A percentile compares a stretch with the other conserved stretches of the same genome.
phyloP scores from a whole-genome alignment of 2,329 filamentous ascomycete genomes.

The Arthrobotrys pseudoclavata region DNA sequence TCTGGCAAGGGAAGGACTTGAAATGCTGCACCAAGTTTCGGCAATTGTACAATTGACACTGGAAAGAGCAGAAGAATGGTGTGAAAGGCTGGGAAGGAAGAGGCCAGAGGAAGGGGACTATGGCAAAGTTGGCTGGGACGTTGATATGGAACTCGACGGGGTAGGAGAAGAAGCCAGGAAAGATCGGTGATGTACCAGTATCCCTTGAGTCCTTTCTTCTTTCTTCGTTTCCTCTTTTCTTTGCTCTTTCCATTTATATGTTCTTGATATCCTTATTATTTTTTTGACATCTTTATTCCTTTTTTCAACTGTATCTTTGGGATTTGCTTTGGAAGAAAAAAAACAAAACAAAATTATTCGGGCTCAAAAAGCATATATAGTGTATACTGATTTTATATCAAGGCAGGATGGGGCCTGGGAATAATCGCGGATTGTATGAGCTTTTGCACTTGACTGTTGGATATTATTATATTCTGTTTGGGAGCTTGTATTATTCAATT shows the following conservation, averaged over 20 bases:
- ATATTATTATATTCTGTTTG: slow-evolving; percentile 14
- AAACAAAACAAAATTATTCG: not conserved
- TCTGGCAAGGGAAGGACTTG: slow-evolving; percentile 88
- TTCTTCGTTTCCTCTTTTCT: not conserved
- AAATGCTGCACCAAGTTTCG: slow-evolving; percentile 94
- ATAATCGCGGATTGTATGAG: slow-evolving; percentile 29
- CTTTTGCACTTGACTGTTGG: not conserved
- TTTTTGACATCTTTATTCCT: slow-evolving; percentile 9
- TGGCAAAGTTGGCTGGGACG: slow-evolving; percentile 55
- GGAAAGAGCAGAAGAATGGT: slow-evolving; percentile 91
- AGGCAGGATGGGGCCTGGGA: slow-evolving; percentile 38
- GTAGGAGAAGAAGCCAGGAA: slow-evolving; percentile 32
- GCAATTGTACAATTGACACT: slow-evolving; percentile 90
- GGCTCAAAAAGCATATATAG: slow-evolving; percentile 38
- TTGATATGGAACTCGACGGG: slow-evolving; percentile 52
- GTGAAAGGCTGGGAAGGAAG: slow-evolving; percentile 77
- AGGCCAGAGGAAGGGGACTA: slow-evolving; percentile 50
- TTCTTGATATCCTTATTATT: slow-evolving; percentile 4
- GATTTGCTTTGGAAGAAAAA: not conserved
- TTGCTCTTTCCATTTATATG: not conserved
- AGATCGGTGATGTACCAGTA: slow-evolving; percentile 42
- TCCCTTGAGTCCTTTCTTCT: not conserved
- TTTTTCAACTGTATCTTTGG: slow-evolving; percentile 23
- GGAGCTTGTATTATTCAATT: slow-evolving; percentile 24
- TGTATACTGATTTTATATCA: slow-evolving; percentile 37